phyloP scores from a whole-genome alignment of 495 filamentous ascomycete genomes.

The Penicillium silybi region DNA sequence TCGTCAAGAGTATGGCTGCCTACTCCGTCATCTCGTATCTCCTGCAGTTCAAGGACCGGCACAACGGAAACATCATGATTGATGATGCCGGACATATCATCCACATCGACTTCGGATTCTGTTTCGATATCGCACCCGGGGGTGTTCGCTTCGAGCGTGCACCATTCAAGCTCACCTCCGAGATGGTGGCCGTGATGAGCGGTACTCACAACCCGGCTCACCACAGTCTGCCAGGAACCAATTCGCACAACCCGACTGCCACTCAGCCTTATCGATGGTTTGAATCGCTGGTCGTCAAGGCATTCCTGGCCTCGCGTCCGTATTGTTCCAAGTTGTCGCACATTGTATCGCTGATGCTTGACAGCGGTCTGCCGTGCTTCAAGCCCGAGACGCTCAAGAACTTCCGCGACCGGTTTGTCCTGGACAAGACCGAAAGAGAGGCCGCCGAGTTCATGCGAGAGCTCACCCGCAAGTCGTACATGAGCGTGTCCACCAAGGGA shows the following conservation, averaged over 20 bases:
- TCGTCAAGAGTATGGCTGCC: slow-evolving; percentile 99
- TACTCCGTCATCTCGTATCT: slow-evolving; percentile 98
- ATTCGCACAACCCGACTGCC: slow-evolving; percentile 49
- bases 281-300: slow-evolving; percentile 92
- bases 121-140: slow-evolving; percentile 97
- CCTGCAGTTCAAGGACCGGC: slow-evolving; percentile 97
- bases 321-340: slow-evolving; percentile 82
- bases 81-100: slow-evolving; percentile 96
- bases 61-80: slow-evolving; percentile 99
- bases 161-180: slow-evolving; percentile 94
- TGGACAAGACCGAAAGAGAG: slow-evolving; percentile 90
- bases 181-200: slow-evolving; percentile 99
- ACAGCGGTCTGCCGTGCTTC: slow-evolving; percentile 95
- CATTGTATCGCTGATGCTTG: slow-evolving; percentile 91
- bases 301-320: slow-evolving; percentile 86
- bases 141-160: slow-evolving; percentile 96
- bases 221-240: slow-evolving; percentile 30
- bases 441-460: slow-evolving; percentile 92
- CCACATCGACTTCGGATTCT: slow-evolving; percentile 99
- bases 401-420: slow-evolving; percentile 88
- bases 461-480: slow-evolving; percentile 80
- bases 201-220: slow-evolving; percentile 53
- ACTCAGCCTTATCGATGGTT: slow-evolving; percentile 94
- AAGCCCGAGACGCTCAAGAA: slow-evolving; percentile 92
- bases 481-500: slow-evolving; percentile 81